These are phyloP conservation scores for Sphaceloma murrayae DNA, from an alignment of 2,329 filamentous ascomycete species.

Conservation along the genomic window DNA sequence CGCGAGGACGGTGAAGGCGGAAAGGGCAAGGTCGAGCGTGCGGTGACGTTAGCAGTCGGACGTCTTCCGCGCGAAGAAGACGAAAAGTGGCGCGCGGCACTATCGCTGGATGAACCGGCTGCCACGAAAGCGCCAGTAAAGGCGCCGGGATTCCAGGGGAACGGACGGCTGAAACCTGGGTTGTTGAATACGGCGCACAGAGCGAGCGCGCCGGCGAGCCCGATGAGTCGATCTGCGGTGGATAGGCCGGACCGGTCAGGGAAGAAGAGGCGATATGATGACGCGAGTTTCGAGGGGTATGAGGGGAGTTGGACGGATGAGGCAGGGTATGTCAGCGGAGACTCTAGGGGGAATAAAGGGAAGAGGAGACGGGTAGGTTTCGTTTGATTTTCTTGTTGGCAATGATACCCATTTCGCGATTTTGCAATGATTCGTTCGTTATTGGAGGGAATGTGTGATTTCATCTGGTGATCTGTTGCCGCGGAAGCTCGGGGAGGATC, in stretches of 20 bases:
- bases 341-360: slow-evolving; percentile 5
- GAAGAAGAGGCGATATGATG: slow-evolving; percentile 68
- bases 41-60: slow-evolving; percentile 36
- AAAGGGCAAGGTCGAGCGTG: slow-evolving; percentile 32
- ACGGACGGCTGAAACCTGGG: slow-evolving; percentile 18
- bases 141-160: slow-evolving; percentile 10
- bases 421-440: too few species aligned
- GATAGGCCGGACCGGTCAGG: slow-evolving; percentile 53
- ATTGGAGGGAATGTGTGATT: neutral
- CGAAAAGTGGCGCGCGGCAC: slow-evolving; percentile 34
- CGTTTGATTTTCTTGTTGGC: slow-evolving; percentile 4
- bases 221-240: slow-evolving; percentile 31
- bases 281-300: slow-evolving; percentile 66
- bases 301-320: slow-evolving; percentile 62
- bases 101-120: slow-evolving; percentile 36
- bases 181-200: slow-evolving; percentile 20
- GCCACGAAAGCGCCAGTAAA: slow-evolving; percentile 20
- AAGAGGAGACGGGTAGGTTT: slow-evolving; percentile 14
- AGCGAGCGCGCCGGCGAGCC: slow-evolving; percentile 30
- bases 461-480: neutral
- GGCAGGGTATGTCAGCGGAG: slow-evolving; percentile 45
- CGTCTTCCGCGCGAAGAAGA: slow-evolving; percentile 34
- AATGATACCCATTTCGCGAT: slow-evolving; percentile 14
- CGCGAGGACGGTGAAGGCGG: slow-evolving; percentile 21
- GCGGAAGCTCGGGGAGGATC: too few species aligned